phyloP scores from a whole-genome alignment of 2,329 filamentous ascomycete species.

The Fusarium algeriense region DNA sequence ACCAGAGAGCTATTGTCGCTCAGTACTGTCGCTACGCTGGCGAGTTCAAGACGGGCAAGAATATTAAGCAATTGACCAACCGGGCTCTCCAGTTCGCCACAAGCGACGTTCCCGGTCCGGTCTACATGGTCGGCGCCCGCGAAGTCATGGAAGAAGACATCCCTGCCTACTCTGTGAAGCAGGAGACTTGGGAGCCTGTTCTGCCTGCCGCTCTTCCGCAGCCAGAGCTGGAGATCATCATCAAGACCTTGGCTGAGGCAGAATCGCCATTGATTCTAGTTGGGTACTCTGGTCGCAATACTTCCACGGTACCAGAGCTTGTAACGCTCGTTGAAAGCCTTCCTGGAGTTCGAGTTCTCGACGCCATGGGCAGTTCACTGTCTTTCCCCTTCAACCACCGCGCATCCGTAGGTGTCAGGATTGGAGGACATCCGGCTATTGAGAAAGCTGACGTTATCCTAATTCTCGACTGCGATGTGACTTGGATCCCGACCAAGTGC shows the following conservation, averaged over 20 bases:
- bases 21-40: constrained; percentile 87
- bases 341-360: constrained; percentile 75
- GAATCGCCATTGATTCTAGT: constrained; percentile 17
- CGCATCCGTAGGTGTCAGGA: neutral
- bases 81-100: constrained; percentile 83
- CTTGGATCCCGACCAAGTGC: constrained; percentile 85
- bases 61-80: constrained; percentile 89
- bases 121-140: constrained; percentile 80
- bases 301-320: constrained; percentile 56
- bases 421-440: constrained; percentile 77
- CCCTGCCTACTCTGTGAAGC: constrained; percentile 74
- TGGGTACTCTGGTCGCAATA: constrained; percentile 20
- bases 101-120: constrained; percentile 80
- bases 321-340: constrained; percentile 75
- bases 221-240: constrained; percentile 47
- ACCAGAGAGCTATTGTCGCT: constrained; percentile 81
- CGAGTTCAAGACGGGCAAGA: constrained; percentile 84
- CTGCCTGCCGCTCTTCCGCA: constrained; percentile 69
- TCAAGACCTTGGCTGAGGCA: constrained; percentile 7
- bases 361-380: constrained; percentile 82
- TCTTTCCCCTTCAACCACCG: constrained; percentile 69
- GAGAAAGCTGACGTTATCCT: constrained; percentile 84
- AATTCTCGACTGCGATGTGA: constrained; percentile 88
- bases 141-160: constrained; percentile 91
- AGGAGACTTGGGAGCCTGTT: constrained; percentile 76